Percentiles rank a stretch among this genome's conserved stretches.
phyloP scores from a whole-genome alignment of 176 grass and related monocot genomes.

The Calamus simplicifolius region DNA sequence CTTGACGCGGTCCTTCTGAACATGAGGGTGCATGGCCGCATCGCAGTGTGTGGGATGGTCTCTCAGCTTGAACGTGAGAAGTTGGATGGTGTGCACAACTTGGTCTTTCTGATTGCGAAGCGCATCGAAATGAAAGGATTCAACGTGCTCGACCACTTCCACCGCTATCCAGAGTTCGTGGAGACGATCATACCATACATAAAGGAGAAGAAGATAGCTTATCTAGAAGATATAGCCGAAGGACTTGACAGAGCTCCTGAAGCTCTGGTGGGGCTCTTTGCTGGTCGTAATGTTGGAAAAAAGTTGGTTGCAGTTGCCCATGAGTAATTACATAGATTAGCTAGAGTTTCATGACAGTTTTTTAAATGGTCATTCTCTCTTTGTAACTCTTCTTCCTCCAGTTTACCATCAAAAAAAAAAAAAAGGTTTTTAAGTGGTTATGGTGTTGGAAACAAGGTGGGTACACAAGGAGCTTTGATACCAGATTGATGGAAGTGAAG shows the following conservation, averaged over 20 bases:
- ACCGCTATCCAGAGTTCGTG: slow-evolving; percentile 25
- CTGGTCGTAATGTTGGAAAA: slow-evolving; percentile 28
- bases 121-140: slow-evolving; percentile 43
- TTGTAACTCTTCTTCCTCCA: too few species aligned
- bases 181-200: slow-evolving; percentile 26
- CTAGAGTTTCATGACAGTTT: too few species aligned
- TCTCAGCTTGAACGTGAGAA: slow-evolving; percentile 41
- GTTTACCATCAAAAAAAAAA: too few species aligned
- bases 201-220: slow-evolving; percentile 30
- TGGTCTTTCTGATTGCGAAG: slow-evolving; percentile 15
- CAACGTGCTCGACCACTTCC: slow-evolving; percentile 18
- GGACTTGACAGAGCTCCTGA: slow-evolving; percentile 32
- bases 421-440: too few species aligned
- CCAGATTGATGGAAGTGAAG: too few species aligned
- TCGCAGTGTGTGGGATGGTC: slow-evolving; percentile 36
- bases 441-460: too few species aligned
- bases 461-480: too few species aligned
- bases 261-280: slow-evolving; percentile 32
- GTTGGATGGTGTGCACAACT: slow-evolving; percentile 13
- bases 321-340: slow-evolving; percentile 1
- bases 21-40: slow-evolving; percentile 27
- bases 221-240: slow-evolving; percentile 31
- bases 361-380: too few species aligned
- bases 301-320: slow-evolving; percentile 17
- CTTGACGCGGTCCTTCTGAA: slow-evolving; percentile 46